phyloP scores from a whole-genome alignment of 2,329 filamentous ascomycete genomes.

The Xylaria polymorpha region DNA sequence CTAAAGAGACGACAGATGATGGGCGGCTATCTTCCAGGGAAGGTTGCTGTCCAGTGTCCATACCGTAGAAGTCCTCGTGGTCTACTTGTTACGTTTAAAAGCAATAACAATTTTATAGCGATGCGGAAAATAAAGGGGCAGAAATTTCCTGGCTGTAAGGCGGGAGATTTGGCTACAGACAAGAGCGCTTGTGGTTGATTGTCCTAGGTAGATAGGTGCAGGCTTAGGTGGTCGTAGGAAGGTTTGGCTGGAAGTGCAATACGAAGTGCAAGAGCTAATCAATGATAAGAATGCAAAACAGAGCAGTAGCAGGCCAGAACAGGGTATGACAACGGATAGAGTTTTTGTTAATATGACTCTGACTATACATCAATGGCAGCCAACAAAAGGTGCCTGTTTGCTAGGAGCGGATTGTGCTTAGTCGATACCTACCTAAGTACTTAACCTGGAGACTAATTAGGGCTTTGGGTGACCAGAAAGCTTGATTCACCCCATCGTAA shows the following conservation, averaged over 20 bases:
- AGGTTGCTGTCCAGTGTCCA: slow-evolving; percentile 26
- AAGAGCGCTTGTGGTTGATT: background rate
- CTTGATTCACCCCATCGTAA: slow-evolving; percentile 7
- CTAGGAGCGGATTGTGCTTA: slow-evolving; percentile 5
- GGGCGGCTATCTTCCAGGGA: slow-evolving; percentile 21
- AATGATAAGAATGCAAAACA: background rate
- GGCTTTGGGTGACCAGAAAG: slow-evolving; percentile 6
- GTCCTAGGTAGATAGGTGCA: background rate
- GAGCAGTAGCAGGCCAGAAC: slow-evolving; percentile 11
- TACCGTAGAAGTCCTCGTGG: slow-evolving; percentile 17
- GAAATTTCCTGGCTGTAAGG: background rate
- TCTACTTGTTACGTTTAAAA: background rate
- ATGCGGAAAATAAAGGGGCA: background rate
- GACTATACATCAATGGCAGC: slow-evolving; percentile 26
- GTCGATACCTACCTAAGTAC: slow-evolving; percentile 22
- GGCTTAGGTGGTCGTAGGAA: background rate
- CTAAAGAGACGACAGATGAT: slow-evolving; percentile 17
- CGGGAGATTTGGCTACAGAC: slow-evolving; percentile 7
- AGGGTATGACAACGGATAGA: slow-evolving; percentile 31
- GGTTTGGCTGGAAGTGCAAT: slow-evolving; percentile 2
- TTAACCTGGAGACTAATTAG: slow-evolving; percentile 24
- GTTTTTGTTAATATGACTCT: slow-evolving; percentile 24
- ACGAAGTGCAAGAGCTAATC: slow-evolving; percentile 16
- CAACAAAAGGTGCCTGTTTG: slow-evolving; percentile 23
- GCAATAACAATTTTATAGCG: background rate